Percentiles rank a stretch among this genome's conserved stretches.
These are phyloP conservation scores for Moesziomyces sp. DNA, from an alignment of 1,284 basidiomycete genomes.

Conservation along the genomic window DNA sequence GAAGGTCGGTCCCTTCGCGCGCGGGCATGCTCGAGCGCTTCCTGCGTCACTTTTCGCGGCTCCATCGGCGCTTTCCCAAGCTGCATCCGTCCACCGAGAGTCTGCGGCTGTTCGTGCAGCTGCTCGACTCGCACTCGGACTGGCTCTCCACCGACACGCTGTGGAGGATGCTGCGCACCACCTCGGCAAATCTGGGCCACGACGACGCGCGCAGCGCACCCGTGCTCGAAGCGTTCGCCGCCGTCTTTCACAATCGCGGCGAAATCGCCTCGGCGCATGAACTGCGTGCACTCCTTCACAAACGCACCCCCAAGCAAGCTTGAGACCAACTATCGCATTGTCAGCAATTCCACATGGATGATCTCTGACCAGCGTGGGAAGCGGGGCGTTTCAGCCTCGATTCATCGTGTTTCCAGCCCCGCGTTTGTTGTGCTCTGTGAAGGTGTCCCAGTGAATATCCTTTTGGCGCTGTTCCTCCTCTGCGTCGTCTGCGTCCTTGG, in stretches of 20 bases:
- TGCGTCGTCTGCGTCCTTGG: slow-evolving; percentile 76
- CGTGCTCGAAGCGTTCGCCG: slow-evolving; percentile 22
- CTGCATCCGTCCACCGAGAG: slow-evolving; percentile 11
- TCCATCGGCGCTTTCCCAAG: slow-evolving; percentile 7
- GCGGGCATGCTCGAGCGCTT: slow-evolving; percentile 35
- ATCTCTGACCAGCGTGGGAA: too few relatives aligned
- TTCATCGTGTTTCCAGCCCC: slow-evolving; percentile 96
- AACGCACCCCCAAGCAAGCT: neutral
- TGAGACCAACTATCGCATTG: too few relatives aligned
- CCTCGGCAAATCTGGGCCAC: slow-evolving; percentile 13
- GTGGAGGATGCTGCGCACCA: slow-evolving; percentile 31
- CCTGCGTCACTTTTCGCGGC: slow-evolving; percentile 20
- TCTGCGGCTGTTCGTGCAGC: slow-evolving; percentile 19
- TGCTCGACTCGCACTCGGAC: slow-evolving; percentile 16
- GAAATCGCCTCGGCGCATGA: slow-evolving; percentile 12
- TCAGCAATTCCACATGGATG: too few relatives aligned
- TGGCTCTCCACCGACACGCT: slow-evolving; percentile 24
- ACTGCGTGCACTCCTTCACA: slow-evolving; percentile 1
- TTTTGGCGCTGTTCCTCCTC: slow-evolving; percentile 71
- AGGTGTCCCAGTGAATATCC: slow-evolving; percentile 58
- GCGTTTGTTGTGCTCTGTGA: slow-evolving; percentile 67
- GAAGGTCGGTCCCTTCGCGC: slow-evolving; percentile 12
- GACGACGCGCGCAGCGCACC: slow-evolving; percentile 5
- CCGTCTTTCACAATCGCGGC: slow-evolving; percentile 18
- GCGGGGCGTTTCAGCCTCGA: slow-evolving; percentile 72